Evolutionary conservation across 805 yeast genomes (phyloP).

Genomic region (Candida loeiensis): DNA sequence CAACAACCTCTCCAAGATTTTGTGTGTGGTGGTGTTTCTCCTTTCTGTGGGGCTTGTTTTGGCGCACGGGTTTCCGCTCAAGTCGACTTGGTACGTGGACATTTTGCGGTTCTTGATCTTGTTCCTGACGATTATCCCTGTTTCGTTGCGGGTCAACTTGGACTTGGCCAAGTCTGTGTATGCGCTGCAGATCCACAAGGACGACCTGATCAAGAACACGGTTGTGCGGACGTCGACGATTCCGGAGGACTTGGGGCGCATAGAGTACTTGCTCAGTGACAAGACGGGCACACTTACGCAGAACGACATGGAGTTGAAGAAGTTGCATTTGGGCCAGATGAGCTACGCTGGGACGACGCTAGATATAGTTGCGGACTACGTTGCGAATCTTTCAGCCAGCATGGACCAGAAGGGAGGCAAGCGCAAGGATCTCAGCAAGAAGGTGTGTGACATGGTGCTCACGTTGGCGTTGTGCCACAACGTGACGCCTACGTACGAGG

Average conservation of each 20-base stretch:
- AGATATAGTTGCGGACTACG: slow-evolving; percentile 78
- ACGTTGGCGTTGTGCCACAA: slow-evolving; percentile 95
- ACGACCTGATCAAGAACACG: slow-evolving; percentile 72
- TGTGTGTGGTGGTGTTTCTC: slow-evolving; percentile 81
- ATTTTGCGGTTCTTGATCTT: slow-evolving; percentile 85
- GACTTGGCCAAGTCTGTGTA: slow-evolving; percentile 96
- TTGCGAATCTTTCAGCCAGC: slow-evolving; percentile 31
- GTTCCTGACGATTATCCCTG: slow-evolving; percentile 95
- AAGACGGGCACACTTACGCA: slow-evolving; percentile 98
- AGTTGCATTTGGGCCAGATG: slow-evolving; percentile 87
- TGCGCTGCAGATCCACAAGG: slow-evolving; percentile 93
- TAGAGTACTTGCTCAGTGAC: slow-evolving; percentile 87
- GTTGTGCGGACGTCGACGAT: slow-evolving; percentile 96
- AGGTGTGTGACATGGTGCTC: slow-evolving; percentile 75
- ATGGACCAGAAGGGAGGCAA: slow-evolving; percentile 23
- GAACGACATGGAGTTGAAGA: slow-evolving; percentile 95
- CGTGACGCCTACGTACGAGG: slow-evolving; percentile 82
- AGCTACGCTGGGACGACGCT: slow-evolving; percentile 89
- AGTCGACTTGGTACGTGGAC: slow-evolving; percentile 79
- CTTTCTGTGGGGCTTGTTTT: slow-evolving; percentile 76
- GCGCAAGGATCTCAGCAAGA: slow-evolving; percentile 65
- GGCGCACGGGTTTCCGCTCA: slow-evolving; percentile 65
- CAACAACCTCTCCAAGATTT: slow-evolving; percentile 78
- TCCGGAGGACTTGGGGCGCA: slow-evolving; percentile 95
- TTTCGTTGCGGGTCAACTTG: slow-evolving; percentile 86